Evolutionary conservation across 2,329 filamentous ascomycete species (phyloP), one percentile per base, ranked within the genome.

Genomic region (Alternaria alternata): DNA sequence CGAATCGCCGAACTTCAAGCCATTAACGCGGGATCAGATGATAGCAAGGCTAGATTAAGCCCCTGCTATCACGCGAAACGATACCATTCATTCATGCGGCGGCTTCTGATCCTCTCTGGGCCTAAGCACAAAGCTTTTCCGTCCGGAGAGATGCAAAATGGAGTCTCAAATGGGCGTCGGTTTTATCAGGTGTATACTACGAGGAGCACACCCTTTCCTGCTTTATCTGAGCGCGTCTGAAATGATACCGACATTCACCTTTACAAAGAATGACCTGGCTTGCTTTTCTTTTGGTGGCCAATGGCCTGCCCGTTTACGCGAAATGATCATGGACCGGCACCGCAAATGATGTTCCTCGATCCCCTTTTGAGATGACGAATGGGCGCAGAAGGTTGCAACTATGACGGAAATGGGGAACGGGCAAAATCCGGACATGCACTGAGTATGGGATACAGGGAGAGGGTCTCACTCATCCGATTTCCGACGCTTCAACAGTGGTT

Each of bases 11-110:
- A 94, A 94, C 80, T 92, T 99, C 81, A 93, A 89, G 72, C 94
- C 94, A 46, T 85, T 99, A 83, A 84, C 91, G 75, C 96, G 93
- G 85, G 91, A 95, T 75, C 93, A 97, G 80, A 98, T 99, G 95
- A 92, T 97, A 84, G 95, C 95, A 61, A 93, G 94, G 81, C 86
- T 99, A 81, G 95, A 99, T 83, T 99, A 83, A 82, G 62, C 51
- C 64, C 54, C 44, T 59, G 47, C 60, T 54, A 61, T 72, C 65
- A 78, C 72, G 68, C 73, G 72, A 80, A 71, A 80, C 75, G 78
- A 81, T 75, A 75, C 78, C 72, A 75, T 75, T 74, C 71, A 69
- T 72, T 73, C 68, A 72, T 71, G 73, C 73, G 70, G 72, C 71
- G 73, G 72, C 72, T 73, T 76, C 61, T 64, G 64, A 64, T 71